Evolutionary conservation across 768 basidiomycete species (phyloP).

Genomic region (Lyophyllum decastes): DNA sequence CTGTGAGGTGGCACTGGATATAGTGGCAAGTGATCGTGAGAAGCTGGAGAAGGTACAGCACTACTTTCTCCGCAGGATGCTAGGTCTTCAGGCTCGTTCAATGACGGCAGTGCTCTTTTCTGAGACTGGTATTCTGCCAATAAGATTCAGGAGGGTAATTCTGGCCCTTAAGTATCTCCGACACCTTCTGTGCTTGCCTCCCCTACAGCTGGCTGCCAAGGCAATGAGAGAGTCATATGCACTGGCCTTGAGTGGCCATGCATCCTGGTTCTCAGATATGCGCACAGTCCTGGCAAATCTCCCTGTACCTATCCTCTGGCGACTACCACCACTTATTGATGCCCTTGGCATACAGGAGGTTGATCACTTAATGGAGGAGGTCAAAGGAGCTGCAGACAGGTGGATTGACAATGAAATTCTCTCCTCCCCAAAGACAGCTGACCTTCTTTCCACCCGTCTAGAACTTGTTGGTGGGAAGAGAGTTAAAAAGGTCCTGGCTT

Average conservation of each 20-base stretch:
- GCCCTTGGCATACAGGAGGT: background rate
- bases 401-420: background rate
- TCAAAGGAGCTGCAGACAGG: background rate
- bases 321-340: background rate
- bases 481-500: background rate
- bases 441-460: background rate
- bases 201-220: background rate
- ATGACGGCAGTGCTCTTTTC: no score
- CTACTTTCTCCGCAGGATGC: background rate
- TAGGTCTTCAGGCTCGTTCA: background rate
- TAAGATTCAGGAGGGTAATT: no score
- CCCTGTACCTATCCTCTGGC: no score
- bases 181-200: background rate
- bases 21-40: background rate
- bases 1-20: no score
- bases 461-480: background rate
- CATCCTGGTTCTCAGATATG: background rate
- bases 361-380: background rate
- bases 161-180: no score
- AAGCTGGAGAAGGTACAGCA: slow-evolving; percentile 1
- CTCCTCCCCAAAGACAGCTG: background rate
- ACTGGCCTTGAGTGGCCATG: background rate
- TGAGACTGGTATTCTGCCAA: no score
- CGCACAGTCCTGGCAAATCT: no score
- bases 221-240: background rate